These are phyloP conservation scores for Babesia ovis DNA, from an alignment of 169 alveolate genomes.

Conservation along the genomic window DNA sequence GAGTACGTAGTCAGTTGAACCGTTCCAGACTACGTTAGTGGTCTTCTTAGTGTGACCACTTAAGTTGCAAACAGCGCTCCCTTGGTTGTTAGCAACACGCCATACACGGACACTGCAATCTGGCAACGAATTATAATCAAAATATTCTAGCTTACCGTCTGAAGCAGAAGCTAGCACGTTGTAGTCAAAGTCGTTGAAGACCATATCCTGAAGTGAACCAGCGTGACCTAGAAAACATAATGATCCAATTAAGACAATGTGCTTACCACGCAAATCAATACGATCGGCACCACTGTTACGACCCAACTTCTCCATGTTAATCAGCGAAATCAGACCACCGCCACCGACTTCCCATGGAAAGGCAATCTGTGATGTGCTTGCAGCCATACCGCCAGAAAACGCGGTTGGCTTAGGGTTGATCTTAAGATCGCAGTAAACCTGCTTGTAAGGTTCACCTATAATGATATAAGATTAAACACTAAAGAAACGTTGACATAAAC, in stretches of 20 bases:
- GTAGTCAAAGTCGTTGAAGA: constrained; percentile 69
- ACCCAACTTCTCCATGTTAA: constrained; percentile 64
- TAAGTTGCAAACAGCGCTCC: constrained; percentile 51
- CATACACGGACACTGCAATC: constrained; percentile 69
- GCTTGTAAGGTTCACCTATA: constrained; percentile 66
- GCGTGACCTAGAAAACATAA: constrained; percentile 56
- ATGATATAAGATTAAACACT: no score
- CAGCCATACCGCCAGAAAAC: constrained; percentile 61
- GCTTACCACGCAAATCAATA: constrained; percentile 65
- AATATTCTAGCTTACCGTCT: constrained; percentile 55
- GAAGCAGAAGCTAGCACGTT: constrained; percentile 74
- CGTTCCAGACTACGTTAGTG: constrained; percentile 73
- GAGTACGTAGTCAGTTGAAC: constrained; percentile 66
- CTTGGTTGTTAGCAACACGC: constrained; percentile 52
- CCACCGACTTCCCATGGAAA: constrained; percentile 81
- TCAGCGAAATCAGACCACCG: constrained; percentile 73
- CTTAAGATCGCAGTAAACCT: constrained; percentile 59
- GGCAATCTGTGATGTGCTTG: constrained; percentile 60
- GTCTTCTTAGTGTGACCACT: constrained; percentile 75
- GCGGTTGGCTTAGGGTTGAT: constrained; percentile 59
- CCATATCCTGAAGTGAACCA: constrained; percentile 67
- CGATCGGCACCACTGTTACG: constrained; percentile 65
- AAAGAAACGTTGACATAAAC: no score
- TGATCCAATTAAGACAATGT: no score
- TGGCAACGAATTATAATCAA: not conserved